Conservation (phyloP, 441 rosid species). For the Kokia cookei region DNA sequence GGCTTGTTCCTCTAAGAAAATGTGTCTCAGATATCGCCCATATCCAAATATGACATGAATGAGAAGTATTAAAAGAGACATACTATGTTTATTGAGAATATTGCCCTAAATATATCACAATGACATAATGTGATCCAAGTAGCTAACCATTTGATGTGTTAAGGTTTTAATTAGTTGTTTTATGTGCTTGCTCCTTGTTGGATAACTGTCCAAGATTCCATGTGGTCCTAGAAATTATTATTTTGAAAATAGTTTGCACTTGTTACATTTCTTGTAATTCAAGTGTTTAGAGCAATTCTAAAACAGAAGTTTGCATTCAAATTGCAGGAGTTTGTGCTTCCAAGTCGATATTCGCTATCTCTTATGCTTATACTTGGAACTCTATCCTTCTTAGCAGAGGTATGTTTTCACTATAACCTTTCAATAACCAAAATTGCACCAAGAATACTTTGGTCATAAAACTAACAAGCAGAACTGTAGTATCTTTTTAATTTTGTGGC, state of each 20-base stretch:
- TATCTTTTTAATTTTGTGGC: background rate
- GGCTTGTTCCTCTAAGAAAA: background rate
- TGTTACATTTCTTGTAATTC: background rate
- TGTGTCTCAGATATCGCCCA: background rate
- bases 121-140: background rate
- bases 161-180: background rate
- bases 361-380: constrained; percentile 55
- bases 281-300: background rate
- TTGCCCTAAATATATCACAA: background rate
- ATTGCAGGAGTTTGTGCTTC: constrained; percentile 65
- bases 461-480: background rate
- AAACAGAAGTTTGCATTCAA: constrained; percentile 5
- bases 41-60: background rate
- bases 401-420: constrained; percentile 3
- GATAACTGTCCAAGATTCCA: background rate
- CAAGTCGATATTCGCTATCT: constrained; percentile 39
- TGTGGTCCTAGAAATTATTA: background rate
- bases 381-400: constrained; percentile 78
- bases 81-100: background rate
- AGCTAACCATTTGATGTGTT: background rate
- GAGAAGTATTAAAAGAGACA: background rate
- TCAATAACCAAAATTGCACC: background rate
- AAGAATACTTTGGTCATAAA: background rate
- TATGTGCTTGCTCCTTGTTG: background rate
- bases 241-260: background rate